Conservation (phyloP, 495 filamentous ascomycete species). For the Trichoderma erinaceum region DNA sequence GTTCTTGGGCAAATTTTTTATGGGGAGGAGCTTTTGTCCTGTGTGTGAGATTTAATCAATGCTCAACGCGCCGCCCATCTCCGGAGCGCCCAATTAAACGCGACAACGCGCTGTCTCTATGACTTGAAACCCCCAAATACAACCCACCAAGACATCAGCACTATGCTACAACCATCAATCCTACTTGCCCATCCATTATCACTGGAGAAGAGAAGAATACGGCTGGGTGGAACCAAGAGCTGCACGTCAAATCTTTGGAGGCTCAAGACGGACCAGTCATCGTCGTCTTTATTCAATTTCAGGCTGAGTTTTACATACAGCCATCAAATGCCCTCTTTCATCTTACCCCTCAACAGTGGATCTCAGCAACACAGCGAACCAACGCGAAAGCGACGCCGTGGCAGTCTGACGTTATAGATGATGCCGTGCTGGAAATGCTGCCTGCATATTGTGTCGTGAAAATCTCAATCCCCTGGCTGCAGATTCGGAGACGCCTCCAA, state of each 20-base stretch:
- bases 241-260: not conserved
- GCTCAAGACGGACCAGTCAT: not conserved
- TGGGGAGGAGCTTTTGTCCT: no score
- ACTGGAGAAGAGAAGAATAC: no score
- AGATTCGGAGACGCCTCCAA: not conserved
- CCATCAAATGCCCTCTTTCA: not conserved
- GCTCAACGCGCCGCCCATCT: not conserved
- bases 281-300: not conserved
- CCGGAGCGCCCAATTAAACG: conserved; percentile 1
- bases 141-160: not conserved
- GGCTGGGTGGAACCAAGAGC: not conserved
- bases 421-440: not conserved
- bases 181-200: no score
- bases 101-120: not conserved
- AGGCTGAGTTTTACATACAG: not conserved
- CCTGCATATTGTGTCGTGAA: not conserved
- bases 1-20: not conserved
- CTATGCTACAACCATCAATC: not conserved
- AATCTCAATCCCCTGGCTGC: not conserved
- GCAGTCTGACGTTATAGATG: conserved; percentile 5
- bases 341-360: conserved; percentile 10
- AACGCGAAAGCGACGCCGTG: not conserved
- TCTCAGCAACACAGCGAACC: conserved; percentile 6
- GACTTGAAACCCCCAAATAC: not conserved
- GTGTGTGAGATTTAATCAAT: conserved; percentile 9